Base-by-base conservation (phyloP, 306 rosid genomes). In the Hippophae gyantsensis region DNA sequence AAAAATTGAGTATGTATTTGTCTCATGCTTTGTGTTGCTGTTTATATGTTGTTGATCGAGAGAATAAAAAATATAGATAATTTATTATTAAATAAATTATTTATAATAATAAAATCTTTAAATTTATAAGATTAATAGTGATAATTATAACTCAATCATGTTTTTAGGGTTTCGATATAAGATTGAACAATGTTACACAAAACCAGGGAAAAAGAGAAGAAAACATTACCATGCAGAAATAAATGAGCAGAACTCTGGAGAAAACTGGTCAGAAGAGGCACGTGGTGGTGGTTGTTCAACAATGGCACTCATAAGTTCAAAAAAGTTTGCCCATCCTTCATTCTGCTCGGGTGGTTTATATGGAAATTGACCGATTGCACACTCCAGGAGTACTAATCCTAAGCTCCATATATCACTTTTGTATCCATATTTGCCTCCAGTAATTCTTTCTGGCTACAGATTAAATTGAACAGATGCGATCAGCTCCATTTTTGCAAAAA, bases 391-490 rank as follows among this genome's bases (percentile, higher is more conserved):
- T 64, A 88, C 84, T 52, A 93, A 73, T 52, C 99, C 99, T 57
- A 86, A 79, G 80, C 99, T 88, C 99, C 99, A 93, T 49, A 93
- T 93, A 76, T 93, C 99, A 82, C 97, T 86, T 77, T 86, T 93
- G 75, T 72, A 73, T 76, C 84, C 78, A 80, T 93, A 86, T 63
- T 60, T 82, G 60, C 67, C 66, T 68, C 97, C 95, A 44, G 62
- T 46, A 72, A 93, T 93, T 72, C 99, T 84, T 82, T 93, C 99
- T 13, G 99, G 99, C 99, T 93, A 81, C 67, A 73, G 72, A 75
- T 73, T 68, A 69, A 43, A 74, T 51, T 63, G 46, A 68, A 60
- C 13, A 57, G 43, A 72, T 48, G 69, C 58, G 42, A 56, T 59
- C 45, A 64, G 69, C 26, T 55, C 32, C 63, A 44, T 6, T 13